Evolutionary conservation across 1,284 basidiomycete genomes (phyloP), one percentile per base, ranked within the genome.

Genomic region (Sporisorium iseilematis-ciliati): DNA sequence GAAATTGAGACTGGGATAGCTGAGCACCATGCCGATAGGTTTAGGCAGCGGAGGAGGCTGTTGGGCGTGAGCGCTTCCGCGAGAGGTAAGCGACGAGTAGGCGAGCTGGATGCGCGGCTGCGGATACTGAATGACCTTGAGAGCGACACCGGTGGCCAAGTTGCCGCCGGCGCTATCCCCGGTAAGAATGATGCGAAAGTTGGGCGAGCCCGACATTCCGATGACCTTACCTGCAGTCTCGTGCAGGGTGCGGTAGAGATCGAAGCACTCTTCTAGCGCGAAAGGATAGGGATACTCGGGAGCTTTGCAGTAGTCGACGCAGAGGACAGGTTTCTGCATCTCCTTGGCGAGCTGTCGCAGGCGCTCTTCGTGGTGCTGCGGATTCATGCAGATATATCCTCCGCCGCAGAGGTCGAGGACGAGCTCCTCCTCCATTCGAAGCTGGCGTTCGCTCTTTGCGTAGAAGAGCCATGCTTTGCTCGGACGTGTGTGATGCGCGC

Each of bases 281-380:
- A 79, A 72, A 11, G 75, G 74, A 25, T 74, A 79, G 26, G 74
- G 77, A 18, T 87, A 90, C 86, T 84, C 94, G 7, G 95, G 95
- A 26, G 95, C 93, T 87, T 98, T 99, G 58, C 94, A 93, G 84
- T 98, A 98, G 79, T 98, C 93, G 54, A 98, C 90, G 7, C 93
- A 89, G 43, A 98, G 87, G 2, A 98, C 90, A 11, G 93, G 93
- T 80, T 91, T 91, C 7, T 91, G 89, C 0, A 92, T 94, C 63
- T 89, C 88, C 43, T 90, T 88, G 5, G 95, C 92, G 93, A 96
- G 96, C 75, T 89, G 88, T 54, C 93, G 88, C 51, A 98, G 88
- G n/a, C 96, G 89, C 83, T 98, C 96, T 86, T 97, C 95, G 79
- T 97, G 96, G 86, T 97, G 94, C 78, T 93, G 91, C 1, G 72